These are phyloP conservation scores for Collybia nuda DNA, from an alignment of 768 basidiomycete species.

Conservation along the genomic window DNA sequence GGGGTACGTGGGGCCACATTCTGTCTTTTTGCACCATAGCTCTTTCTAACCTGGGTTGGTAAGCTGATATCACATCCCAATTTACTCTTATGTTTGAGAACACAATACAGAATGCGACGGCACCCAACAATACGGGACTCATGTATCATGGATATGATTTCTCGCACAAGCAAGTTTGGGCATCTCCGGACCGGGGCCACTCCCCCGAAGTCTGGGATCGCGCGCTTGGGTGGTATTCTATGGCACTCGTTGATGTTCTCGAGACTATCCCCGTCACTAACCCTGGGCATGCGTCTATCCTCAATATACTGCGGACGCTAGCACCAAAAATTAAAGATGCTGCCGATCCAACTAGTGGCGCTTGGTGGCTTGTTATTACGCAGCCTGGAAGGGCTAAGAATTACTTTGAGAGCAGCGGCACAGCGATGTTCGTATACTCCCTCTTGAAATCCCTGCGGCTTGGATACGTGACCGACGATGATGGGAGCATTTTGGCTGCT, in stretches of 20 bases:
- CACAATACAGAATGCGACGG: slow-evolving; percentile 35
- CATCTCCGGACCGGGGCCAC: slow-evolving; percentile 42
- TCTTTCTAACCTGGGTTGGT: background rate
- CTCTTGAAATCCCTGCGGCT: slow-evolving; percentile 43
- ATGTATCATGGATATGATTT: slow-evolving; percentile 52
- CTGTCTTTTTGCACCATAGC: too few species aligned
- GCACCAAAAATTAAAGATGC: slow-evolving; percentile 34
- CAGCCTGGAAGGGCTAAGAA: slow-evolving; percentile 44
- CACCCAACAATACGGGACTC: slow-evolving; percentile 39
- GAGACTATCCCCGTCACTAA: slow-evolving; percentile 33
- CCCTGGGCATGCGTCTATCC: slow-evolving; percentile 26
- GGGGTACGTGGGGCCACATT: slow-evolving; percentile 24
- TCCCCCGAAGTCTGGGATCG: slow-evolving; percentile 51
- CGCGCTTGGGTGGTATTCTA: slow-evolving; percentile 46
- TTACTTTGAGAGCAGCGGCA: slow-evolving; percentile 50
- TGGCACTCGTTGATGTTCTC: slow-evolving; percentile 47
- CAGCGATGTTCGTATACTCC: slow-evolving; percentile 46
- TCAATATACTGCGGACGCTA: slow-evolving; percentile 31
- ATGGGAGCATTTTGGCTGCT: slow-evolving; percentile 36
- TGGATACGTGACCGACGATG: slow-evolving; percentile 35
- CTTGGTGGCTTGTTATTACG: slow-evolving; percentile 53
- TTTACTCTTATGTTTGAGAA: slow-evolving; percentile 44
- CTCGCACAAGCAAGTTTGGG: slow-evolving; percentile 42
- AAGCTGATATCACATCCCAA: slow-evolving; percentile 40
- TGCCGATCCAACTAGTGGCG: slow-evolving; percentile 37